Percentiles rank a stretch among this genome's conserved stretches.
Conservation (phyloP, 2,329 filamentous ascomycete genomes). For the Ramularia collo-cygni region DNA sequence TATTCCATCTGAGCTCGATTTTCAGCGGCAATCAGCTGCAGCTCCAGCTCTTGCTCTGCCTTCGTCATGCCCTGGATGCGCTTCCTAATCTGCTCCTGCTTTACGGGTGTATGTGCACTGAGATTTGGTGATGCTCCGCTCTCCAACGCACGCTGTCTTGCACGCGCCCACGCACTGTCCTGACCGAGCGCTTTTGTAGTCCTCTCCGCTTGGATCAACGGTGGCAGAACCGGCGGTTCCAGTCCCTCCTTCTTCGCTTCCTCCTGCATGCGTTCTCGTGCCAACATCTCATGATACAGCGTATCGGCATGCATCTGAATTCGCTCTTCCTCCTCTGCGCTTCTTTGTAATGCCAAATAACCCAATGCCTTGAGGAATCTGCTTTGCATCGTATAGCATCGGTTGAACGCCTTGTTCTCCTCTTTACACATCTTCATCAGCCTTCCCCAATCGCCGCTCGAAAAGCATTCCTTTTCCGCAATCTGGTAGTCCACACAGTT, state of each 20-base stretch:
- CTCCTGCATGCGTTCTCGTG: slow-evolving; percentile 69
- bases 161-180: slow-evolving; percentile 26
- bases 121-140: slow-evolving; percentile 41
- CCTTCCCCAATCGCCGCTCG: slow-evolving; percentile 59
- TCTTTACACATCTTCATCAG: slow-evolving; percentile 72
- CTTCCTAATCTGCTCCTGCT: slow-evolving; percentile 51
- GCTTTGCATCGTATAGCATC: slow-evolving; percentile 85
- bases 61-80: slow-evolving; percentile 24
- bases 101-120: slow-evolving; percentile 47
- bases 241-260: slow-evolving; percentile 55
- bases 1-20: slow-evolving; percentile 55
- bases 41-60: slow-evolving; percentile 48
- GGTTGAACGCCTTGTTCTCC: slow-evolving; percentile 70
- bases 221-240: slow-evolving; percentile 52
- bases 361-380: slow-evolving; percentile 87
- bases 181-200: slow-evolving; percentile 25
- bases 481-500: slow-evolving; percentile 88
- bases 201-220: slow-evolving; percentile 39
- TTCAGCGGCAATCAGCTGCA: slow-evolving; percentile 58
- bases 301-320: slow-evolving; percentile 93
- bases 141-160: slow-evolving; percentile 20
- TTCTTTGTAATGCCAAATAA: slow-evolving; percentile 64
- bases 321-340: slow-evolving; percentile 66
- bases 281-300: slow-evolving; percentile 79
- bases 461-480: slow-evolving; percentile 76